Evolutionary conservation across 139 green algal genomes (phyloP), one percentile per base, ranked within the genome.

Genomic region (Penium margaritaceum): DNA sequence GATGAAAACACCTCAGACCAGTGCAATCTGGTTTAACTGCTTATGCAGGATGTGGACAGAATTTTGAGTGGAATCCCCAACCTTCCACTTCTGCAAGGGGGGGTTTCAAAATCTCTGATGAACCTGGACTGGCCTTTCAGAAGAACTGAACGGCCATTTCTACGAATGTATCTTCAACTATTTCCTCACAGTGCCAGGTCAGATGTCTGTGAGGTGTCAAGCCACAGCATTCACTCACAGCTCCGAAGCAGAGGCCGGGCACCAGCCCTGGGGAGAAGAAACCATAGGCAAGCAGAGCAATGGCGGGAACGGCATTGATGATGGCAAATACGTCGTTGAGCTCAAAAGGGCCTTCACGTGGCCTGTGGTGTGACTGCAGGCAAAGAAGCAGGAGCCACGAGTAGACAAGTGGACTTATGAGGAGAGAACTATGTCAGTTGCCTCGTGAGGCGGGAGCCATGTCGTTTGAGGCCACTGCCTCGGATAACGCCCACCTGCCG

Each of bases 281-380:
- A 55, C 94, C 94, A 71, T 96, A 97, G 0, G 78, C 36, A 65
- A 89, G 93, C 15, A 98, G 88, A 5, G 43, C 75, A 39, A 97
- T 95, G 62, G 94, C 94, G 19, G 92, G 92, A 39, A 94, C 67
- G 12, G 89, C 93, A 78, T 97, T 96, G 36, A 86, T 82, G 37
- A 97, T 74, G 0, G 94, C 94, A 77, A 91, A 98, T 3, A 97
- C 83, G 80, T 98, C 94, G 72, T 98, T 98, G 39, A 80, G 84
- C 85, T 98, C 94, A 75, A 98, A 98, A 1, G 91, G 83, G 0
- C 93, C 93, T 12, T 85, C 82, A 5, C 93, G 82, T 15, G 92
- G 89, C 74, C 88, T 81, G 76, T 98, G 94, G 80, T 98, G 94
- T 27, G 76, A 90, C 81, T 96, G 93, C 63, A 96, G 29, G 69